phyloP scores from a whole-genome alignment of 2,329 filamentous ascomycete genomes.

The Basipetospora chlamydospora region DNA sequence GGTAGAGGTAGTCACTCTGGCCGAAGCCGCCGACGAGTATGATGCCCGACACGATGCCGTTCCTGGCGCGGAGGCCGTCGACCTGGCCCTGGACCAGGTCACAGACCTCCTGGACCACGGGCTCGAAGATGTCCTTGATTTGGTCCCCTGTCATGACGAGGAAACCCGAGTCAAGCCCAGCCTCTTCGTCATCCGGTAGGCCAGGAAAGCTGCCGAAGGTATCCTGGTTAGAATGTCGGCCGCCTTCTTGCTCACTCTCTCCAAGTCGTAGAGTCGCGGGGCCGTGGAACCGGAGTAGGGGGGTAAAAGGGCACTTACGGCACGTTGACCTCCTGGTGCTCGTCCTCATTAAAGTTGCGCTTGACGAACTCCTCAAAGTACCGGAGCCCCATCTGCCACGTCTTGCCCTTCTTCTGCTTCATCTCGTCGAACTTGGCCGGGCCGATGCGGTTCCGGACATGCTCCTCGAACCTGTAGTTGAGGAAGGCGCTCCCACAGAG shows the following conservation, averaged over 20 bases:
- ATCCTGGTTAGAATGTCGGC: too few relatives aligned
- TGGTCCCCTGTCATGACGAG: slow-evolving; percentile 55
- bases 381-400: slow-evolving; percentile 63
- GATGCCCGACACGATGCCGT: slow-evolving; percentile 55
- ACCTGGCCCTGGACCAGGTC: slow-evolving; percentile 56
- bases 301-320: slow-evolving; percentile 32
- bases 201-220: slow-evolving; percentile 53
- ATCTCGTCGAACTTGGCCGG: slow-evolving; percentile 55
- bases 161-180: slow-evolving; percentile 62
- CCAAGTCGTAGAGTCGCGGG: too few relatives aligned
- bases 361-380: slow-evolving; percentile 82
- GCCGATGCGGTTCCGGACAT: slow-evolving; percentile 55
- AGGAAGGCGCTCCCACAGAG: slow-evolving; percentile 67
- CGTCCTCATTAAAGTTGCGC: slow-evolving; percentile 67
- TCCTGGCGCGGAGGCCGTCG: slow-evolving; percentile 43
- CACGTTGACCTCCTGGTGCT: slow-evolving; percentile 62
- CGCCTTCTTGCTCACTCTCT: too few relatives aligned
- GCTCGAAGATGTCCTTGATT: slow-evolving; percentile 61
- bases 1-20: slow-evolving; percentile 64
- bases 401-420: slow-evolving; percentile 63
- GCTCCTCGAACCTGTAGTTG: slow-evolving; percentile 69
- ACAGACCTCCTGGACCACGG: slow-evolving; percentile 56
- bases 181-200: slow-evolving; percentile 60
- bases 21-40: slow-evolving; percentile 72
- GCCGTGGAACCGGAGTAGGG: not conserved